Conservation (phyloP, 768 basidiomycete species). For the Rhizopogon vulgaris region DNA sequence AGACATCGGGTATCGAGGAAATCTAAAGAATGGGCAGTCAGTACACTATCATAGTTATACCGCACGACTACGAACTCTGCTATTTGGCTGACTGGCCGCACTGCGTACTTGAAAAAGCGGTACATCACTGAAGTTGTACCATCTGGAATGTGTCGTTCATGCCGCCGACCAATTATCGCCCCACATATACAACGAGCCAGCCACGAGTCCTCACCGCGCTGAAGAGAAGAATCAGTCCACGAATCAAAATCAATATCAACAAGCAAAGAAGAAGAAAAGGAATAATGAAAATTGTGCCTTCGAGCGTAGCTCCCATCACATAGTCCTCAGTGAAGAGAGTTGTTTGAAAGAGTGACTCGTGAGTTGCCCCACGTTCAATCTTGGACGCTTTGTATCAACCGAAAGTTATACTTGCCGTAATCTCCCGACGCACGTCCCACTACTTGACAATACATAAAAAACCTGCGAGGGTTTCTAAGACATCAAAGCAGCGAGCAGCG, state of each 20-base stretch:
- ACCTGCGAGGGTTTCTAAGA: constrained; percentile 57
- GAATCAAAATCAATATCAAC: constrained; percentile 10
- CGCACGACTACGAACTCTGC: constrained; percentile 50
- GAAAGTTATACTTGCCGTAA: constrained; percentile 35
- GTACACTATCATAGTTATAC: neutral
- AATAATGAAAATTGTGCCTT: constrained; percentile 51
- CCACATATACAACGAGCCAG: constrained; percentile 76
- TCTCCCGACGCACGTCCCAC: constrained; percentile 16
- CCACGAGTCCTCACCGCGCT: constrained; percentile 61
- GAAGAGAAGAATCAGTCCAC: constrained; percentile 10
- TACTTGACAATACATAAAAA: constrained; percentile 22
- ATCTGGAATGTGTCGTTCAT: constrained; percentile 36
- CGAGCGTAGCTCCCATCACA: constrained; percentile 86
- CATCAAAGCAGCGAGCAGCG: constrained; percentile 10
- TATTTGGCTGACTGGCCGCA: constrained; percentile 59
- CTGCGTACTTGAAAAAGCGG: constrained; percentile 78
- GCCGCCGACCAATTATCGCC: constrained; percentile 70
- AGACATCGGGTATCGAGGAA: constrained; percentile 54
- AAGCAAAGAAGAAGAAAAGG: constrained; percentile 2
- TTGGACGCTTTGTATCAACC: constrained; percentile 98
- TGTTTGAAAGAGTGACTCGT: constrained; percentile 65
- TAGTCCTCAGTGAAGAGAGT: constrained; percentile 71
- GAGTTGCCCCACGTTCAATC: constrained; percentile 35
- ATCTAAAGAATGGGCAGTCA: constrained; percentile 17
- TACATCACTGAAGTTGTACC: constrained; percentile 39